Evolutionary conservation across 495 filamentous ascomycete species (phyloP).

Genomic region (Neurospora pannonica): DNA sequence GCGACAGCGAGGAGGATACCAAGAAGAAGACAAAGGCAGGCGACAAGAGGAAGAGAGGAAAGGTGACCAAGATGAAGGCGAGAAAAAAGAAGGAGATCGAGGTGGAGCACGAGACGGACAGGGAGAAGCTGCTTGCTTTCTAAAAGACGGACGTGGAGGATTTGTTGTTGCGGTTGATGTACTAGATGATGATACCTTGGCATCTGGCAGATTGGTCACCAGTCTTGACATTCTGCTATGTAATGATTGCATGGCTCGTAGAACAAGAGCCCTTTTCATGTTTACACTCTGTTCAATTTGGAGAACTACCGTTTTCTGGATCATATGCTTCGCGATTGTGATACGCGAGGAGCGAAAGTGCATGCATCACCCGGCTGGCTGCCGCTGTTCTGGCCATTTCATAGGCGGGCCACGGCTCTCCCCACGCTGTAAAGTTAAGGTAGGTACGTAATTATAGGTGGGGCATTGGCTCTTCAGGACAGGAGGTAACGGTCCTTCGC

Average conservation of each 20-base stretch:
- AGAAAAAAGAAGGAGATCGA: conserved; percentile 67
- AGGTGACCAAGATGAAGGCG: conserved; percentile 46
- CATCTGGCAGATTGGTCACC: neutral
- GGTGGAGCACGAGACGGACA: conserved; percentile 53
- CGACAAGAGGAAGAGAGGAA: conserved; percentile 58
- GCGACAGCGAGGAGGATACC: conserved; percentile 32
- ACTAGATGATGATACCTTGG: neutral
- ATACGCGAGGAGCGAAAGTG: neutral
- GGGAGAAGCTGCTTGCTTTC: conserved; percentile 32
- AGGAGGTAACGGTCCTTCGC: neutral
- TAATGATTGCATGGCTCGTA: neutral
- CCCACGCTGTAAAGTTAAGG: neutral
- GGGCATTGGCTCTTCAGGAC: neutral
- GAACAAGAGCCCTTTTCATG: neutral
- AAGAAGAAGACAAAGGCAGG: conserved; percentile 45
- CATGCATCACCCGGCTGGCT: neutral
- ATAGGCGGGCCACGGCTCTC: neutral
- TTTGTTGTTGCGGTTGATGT: neutral
- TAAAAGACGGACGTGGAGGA: conserved; percentile 12
- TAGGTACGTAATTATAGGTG: neutral
- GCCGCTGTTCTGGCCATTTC: neutral
- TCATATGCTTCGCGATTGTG: neutral
- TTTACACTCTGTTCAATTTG: neutral
- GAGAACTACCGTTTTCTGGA: neutral
- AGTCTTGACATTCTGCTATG: neutral